A percentile compares a stretch with the other conserved stretches of the same genome.
These are phyloP conservation scores for Pythium monospermum DNA, from an alignment of 352 stramenopile genomes.

Conservation along the genomic window DNA sequence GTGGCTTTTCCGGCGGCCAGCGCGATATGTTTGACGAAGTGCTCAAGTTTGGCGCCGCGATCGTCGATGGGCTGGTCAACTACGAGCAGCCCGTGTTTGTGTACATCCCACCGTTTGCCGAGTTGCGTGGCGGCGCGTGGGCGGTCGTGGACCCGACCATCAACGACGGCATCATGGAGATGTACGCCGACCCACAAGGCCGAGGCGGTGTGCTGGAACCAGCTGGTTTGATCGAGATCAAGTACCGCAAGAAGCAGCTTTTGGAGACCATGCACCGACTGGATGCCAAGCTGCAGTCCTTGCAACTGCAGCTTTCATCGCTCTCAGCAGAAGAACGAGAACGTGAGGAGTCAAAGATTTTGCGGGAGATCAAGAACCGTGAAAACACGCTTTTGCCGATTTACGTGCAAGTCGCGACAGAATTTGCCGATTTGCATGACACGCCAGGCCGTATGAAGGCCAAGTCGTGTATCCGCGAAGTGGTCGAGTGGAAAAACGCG, in stretches of 20 bases:
- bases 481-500: constrained; percentile 94
- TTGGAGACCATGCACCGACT: constrained; percentile 96
- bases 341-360: constrained; percentile 49
- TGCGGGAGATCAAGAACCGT: constrained; percentile 88
- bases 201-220: constrained; percentile 98
- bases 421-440: constrained; percentile 99
- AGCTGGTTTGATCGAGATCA: constrained; percentile 97
- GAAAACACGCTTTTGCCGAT: constrained; percentile 94
- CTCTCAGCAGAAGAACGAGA: constrained; percentile 44
- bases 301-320: constrained; percentile 77
- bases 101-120: constrained; percentile 99
- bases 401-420: constrained; percentile 97
- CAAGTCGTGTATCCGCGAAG: constrained; percentile 95
- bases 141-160: constrained; percentile 99
- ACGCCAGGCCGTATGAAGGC: constrained; percentile 99
- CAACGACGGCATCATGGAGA: constrained; percentile 99
- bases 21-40: constrained; percentile 99
- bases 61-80: constrained; percentile 98
- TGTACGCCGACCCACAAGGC: constrained; percentile 95
- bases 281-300: constrained; percentile 89
- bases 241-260: constrained; percentile 98
- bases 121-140: constrained; percentile 98
- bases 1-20: constrained; percentile 99
- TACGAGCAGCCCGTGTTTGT: constrained; percentile 99
- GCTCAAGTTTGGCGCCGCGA: constrained; percentile 99